A percentile compares a stretch with the other conserved stretches of the same genome.
Conservation (phyloP, 495 filamentous ascomycete genomes). For the Aspergillus olivimuriae region DNA sequence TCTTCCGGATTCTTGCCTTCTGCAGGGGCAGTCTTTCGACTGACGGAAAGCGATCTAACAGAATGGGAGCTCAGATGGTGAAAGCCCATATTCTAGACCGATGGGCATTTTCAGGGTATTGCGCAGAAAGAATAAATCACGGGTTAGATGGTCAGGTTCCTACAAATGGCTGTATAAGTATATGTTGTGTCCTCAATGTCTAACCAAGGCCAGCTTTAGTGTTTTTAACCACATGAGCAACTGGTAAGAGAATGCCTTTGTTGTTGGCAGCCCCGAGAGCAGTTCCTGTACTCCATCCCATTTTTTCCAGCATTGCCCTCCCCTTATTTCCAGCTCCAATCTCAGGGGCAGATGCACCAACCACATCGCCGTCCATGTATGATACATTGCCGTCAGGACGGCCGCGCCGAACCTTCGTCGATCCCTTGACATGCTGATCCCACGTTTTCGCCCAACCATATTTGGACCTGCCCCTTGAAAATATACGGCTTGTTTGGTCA, state of each 20-base stretch:
- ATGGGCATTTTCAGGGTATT: too few species aligned
- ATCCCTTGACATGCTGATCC: constrained; percentile 17
- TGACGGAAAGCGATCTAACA: too few species aligned
- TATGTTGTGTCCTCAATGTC: too few species aligned
- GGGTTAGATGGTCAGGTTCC: neutral
- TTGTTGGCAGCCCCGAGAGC: constrained; percentile 77
- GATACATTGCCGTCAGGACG: constrained; percentile 40
- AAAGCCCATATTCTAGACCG: too few species aligned
- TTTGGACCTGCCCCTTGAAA: constrained; percentile 28
- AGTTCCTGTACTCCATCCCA: constrained; percentile 91
- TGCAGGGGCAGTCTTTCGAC: too few species aligned
- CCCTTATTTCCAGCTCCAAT: constrained; percentile 79
- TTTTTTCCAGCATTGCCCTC: constrained; percentile 87
- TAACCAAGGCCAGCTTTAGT: constrained; percentile 78
- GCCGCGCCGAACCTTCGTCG: constrained; percentile 30
- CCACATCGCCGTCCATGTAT: constrained; percentile 82
- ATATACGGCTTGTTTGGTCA: constrained; percentile 27
- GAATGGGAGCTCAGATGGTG: too few species aligned
- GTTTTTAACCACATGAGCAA: constrained; percentile 83
- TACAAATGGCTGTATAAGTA: too few species aligned
- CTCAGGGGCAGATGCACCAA: constrained; percentile 78
- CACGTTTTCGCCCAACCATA: constrained; percentile 27
- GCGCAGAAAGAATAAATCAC: constrained; percentile 26
- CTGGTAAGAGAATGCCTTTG: constrained; percentile 80
- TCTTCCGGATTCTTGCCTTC: too few species aligned